These are phyloP conservation scores for Cutaneotrichosporon dermatis DNA, from an alignment of 1,284 basidiomycete genomes.

Conservation along the genomic window DNA sequence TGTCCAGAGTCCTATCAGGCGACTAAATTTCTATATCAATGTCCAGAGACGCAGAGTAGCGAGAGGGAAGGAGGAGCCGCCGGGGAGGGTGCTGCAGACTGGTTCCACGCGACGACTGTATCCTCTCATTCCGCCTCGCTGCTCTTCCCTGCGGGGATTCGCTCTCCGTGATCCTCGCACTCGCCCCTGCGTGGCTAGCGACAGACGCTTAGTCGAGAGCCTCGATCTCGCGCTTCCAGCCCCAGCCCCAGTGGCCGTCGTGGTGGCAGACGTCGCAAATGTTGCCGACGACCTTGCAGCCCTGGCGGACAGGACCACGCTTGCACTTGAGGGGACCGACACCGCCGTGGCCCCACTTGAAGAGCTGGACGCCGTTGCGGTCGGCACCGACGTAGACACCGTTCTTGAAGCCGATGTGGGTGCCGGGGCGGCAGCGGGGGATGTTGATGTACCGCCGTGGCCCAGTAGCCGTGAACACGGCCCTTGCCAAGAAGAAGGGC, in stretches of 20 bases:
- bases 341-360: constrained; percentile 2
- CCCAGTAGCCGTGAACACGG: not conserved
- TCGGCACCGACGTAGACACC: constrained; percentile 3
- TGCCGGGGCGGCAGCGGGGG: constrained; percentile 2
- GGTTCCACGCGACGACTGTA: not conserved
- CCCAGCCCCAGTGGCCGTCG: constrained; percentile 3
- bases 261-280: constrained; percentile 8
- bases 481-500: constrained; percentile 3
- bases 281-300: not conserved
- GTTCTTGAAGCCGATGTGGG: constrained; percentile 2
- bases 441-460: constrained; percentile 4
- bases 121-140: not conserved
- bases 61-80: no score
- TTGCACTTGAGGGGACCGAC: not conserved
- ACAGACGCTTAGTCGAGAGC: not conserved
- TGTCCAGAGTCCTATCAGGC: no score
- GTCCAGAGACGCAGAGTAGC: no score
- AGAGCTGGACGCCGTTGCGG: constrained; percentile 4
- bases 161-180: not conserved
- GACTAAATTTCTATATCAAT: no score
- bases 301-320: not conserved
- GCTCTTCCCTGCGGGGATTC: not conserved
- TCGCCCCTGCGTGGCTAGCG: not conserved
- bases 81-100: not conserved
- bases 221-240: not conserved